phyloP scores from a whole-genome alignment of 2,329 filamentous ascomycete species.

The Ceratocystis smalleyi region DNA sequence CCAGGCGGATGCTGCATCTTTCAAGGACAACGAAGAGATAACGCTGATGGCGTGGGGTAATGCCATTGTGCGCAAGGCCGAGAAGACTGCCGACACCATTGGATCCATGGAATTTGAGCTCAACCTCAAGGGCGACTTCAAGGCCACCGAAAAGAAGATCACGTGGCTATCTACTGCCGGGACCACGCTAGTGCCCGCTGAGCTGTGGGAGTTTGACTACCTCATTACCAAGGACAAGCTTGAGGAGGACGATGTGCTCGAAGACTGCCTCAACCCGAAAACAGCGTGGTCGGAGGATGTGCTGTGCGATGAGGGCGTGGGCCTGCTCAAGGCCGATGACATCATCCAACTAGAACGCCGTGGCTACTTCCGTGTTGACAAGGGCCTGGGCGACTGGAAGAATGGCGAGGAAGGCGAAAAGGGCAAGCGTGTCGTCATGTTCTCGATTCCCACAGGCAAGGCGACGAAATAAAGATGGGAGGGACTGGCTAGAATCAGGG shows the following conservation, averaged over 20 bases:
- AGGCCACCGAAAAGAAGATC: slow-evolving; percentile 90
- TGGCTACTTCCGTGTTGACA: slow-evolving; percentile 80
- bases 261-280: slow-evolving; percentile 63
- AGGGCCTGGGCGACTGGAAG: slow-evolving; percentile 36
- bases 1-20: slow-evolving; percentile 68
- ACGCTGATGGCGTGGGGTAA: slow-evolving; percentile 97
- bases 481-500: not conserved
- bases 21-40: slow-evolving; percentile 76
- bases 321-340: slow-evolving; percentile 64
- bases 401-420: slow-evolving; percentile 34
- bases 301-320: slow-evolving; percentile 66
- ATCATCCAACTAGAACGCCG: slow-evolving; percentile 92
- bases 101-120: slow-evolving; percentile 64
- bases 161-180: slow-evolving; percentile 73
- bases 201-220: slow-evolving; percentile 51
- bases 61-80: slow-evolving; percentile 35
- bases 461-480: slow-evolving; percentile 26
- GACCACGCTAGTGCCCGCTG: slow-evolving; percentile 56
- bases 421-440: slow-evolving; percentile 37
- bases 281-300: slow-evolving; percentile 63
- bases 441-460: slow-evolving; percentile 43
- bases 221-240: slow-evolving; percentile 71
- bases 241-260: slow-evolving; percentile 70
- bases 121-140: slow-evolving; percentile 85
- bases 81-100: slow-evolving; percentile 38